Base-by-base conservation (phyloP, 495 filamentous ascomycete genomes). In the Lineolata rhizophorae region DNA sequence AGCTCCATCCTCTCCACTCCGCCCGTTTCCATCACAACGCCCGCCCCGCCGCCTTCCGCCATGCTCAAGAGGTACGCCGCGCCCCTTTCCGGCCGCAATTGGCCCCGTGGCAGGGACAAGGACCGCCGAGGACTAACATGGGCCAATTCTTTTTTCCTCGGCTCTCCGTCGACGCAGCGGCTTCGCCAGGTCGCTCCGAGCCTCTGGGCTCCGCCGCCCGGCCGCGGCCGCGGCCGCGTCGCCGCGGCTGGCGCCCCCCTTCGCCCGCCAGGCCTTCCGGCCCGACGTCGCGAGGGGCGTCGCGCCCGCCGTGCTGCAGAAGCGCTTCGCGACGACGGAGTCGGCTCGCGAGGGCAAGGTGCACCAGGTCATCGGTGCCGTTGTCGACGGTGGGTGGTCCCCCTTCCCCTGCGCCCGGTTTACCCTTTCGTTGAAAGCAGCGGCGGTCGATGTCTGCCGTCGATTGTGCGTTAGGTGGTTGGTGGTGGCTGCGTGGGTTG, bases 331-430 rank as follows among this genome's bases (percentile, higher is more conserved):
- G 14, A 43, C 35, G 31, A 47, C 47, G n/a, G 41, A 47, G 18
- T 24, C 41, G 15, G 47, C 45, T 10, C 41, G 39, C 27, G 51
- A 49, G 45, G 52, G 53, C 42, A 51, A 52, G 43, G 50, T 57
- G 32, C 50, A 57, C 36, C 50, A 54, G 42, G 66, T 70, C 50
- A 70, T 69, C 53, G 70, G 70, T 65, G 70, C 71, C 54, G 70
- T 78, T 50, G 72, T 78, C 42, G 72, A 78, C 56, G 70, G 72
- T 77, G 57, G 54, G 71, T 62, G 10, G 13, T 14, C 6, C 13
- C 15, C 5, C 24, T 30, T 26, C 20, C 22, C 20, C 18, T 18
- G 20, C n/a, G n/a, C n/a, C n/a, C n/a, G n/a, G n/a, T n/a, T n/a
- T n/a, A n/a, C n/a, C n/a, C n/a, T n/a, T n/a, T n/a, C n/a, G n/a